Conservation (phyloP, 2,329 filamentous ascomycete genomes). For the Cadophora luteo-olivacea region DNA sequence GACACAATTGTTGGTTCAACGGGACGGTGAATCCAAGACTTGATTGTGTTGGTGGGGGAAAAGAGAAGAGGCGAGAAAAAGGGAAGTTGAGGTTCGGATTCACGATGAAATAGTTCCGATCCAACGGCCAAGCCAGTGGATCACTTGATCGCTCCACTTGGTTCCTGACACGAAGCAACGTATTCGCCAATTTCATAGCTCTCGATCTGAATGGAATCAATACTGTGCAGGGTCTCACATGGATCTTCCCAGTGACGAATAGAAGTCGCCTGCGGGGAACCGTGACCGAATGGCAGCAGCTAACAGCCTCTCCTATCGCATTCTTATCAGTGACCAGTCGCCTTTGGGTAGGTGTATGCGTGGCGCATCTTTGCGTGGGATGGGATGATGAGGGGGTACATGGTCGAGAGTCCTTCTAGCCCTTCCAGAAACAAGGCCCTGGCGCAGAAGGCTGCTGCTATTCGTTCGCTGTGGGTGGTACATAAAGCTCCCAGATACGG, state of each 20-base stretch:
- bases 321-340: constrained; percentile 19
- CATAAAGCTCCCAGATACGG: background rate
- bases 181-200: constrained; percentile 21
- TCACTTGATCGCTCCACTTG: constrained; percentile 23
- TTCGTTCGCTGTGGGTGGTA: constrained; percentile 2
- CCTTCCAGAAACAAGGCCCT: constrained; percentile 3
- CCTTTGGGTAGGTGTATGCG: constrained; percentile 14
- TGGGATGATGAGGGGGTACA: background rate
- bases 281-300: constrained; percentile 14
- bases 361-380: constrained; percentile 6
- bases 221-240: constrained; percentile 5
- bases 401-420: background rate
- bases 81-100: constrained; percentile 20
- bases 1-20: constrained; percentile 1
- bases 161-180: constrained; percentile 21
- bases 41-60: constrained; percentile 27
- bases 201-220: constrained; percentile 5
- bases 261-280: constrained; percentile 8
- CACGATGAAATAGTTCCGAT: constrained; percentile 22
- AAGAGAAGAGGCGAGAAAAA: constrained; percentile 12
- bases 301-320: constrained; percentile 8
- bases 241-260: constrained; percentile 19
- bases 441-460: background rate
- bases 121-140: constrained; percentile 15
- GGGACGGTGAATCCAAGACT: constrained; percentile 25